Evolutionary conservation across 179 eudicot species (phyloP), one percentile per base, ranked within the genome.

Genomic region (Vitellaria paradoxa): DNA sequence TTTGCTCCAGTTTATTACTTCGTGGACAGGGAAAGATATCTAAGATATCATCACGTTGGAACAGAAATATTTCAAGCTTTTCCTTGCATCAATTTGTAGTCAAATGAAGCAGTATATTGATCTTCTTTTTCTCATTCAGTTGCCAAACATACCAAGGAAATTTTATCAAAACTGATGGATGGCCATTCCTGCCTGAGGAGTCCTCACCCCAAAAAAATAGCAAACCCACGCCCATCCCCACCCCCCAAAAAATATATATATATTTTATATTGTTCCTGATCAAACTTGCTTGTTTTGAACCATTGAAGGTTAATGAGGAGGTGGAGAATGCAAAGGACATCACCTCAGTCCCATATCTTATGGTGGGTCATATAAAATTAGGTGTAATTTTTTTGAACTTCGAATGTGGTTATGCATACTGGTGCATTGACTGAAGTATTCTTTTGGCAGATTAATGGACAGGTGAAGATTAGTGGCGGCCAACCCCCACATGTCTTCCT

Each of bases 401-500:
- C 23, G 45, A 13, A 4, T 52, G 62, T 3, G 61, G 4, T 73
- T 67, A 37, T n/a, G 17, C 37, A 37, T 40, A n/a, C 57, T 42
- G 5, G 26, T 77, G 65, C 45, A 61, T 52, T 68, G 40, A 59
- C 68, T 24, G 30, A 21, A n/a, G 15, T 45, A 42, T 74, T 68
- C 5, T 57, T 65, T 77, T 74, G 47, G 72, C 95, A 96, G 99
- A 87, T 96, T 40, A 96, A 93, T 62, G 90, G 88, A 26, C 84
- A 91, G 76, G 74, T 85, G 60, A 85, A 84, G 75, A 49, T 96
- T 75, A 91, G 91, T 67, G 98, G 99, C 65, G 97, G 89, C 70
- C 99, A 91, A 83, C 96, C 98, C 37, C 90, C 96, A 13, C 90
- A 81, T 70, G 86, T 74, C 63, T 93, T 96, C 87, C 77, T 85